Evolutionary conservation across 345 rosid genomes (phyloP).

Genomic region (Noccaea bulbosa): DNA sequence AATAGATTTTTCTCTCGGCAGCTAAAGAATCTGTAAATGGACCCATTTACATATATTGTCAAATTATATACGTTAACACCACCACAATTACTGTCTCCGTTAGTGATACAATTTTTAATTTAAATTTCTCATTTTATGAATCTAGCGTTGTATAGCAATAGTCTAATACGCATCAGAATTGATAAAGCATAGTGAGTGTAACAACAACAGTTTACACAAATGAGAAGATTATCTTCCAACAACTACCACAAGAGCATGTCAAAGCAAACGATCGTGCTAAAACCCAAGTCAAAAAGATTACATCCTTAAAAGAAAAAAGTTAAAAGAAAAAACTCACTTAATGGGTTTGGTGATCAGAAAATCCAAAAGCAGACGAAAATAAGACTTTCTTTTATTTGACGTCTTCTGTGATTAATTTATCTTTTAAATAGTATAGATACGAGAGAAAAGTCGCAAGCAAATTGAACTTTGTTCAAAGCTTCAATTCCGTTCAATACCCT

Average conservation of each 20-base stretch:
- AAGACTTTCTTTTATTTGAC: background rate
- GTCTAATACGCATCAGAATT: background rate
- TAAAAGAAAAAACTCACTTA: background rate
- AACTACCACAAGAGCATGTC: conserved; percentile 40
- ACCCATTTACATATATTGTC: conserved; percentile 33
- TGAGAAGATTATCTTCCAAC: conserved; percentile 29
- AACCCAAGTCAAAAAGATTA: conserved; percentile 45
- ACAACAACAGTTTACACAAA: conserved; percentile 8
- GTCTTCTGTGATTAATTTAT: background rate
- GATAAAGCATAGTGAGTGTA: conserved; percentile 16
- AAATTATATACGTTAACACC: conserved; percentile 41
- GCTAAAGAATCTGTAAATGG: conserved; percentile 31
- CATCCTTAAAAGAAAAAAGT: conserved; percentile 12
- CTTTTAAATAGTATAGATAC: background rate
- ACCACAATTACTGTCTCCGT: conserved; percentile 40
- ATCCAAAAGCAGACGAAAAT: background rate
- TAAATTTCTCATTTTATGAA: background rate
- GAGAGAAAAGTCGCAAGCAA: conserved; percentile 42
- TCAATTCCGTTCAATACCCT: conserved; percentile 1
- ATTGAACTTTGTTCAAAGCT: conserved; percentile 33
- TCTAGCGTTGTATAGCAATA: background rate
- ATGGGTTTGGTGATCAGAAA: conserved; percentile 47
- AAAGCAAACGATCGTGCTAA: conserved; percentile 42
- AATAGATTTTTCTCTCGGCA: background rate
- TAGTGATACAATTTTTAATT: conserved; percentile 20